Conservation (phyloP, 345 rosid genomes). For the Brassica cretica region DNA sequence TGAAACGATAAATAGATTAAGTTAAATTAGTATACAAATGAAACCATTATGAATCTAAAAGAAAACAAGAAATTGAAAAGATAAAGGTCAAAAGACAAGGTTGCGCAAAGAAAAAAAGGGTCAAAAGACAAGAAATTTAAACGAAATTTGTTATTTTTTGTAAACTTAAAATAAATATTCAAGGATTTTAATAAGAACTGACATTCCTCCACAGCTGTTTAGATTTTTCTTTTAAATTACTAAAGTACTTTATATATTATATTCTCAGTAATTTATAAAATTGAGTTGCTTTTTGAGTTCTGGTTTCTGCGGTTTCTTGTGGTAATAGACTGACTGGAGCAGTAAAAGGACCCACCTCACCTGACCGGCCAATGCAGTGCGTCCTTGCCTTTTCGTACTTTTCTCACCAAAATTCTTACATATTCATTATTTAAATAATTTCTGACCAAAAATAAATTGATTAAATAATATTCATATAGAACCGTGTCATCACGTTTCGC, state of each 20-base stretch:
- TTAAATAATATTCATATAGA: not conserved
- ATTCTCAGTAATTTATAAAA: not conserved
- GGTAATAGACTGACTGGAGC: conserved; percentile 44
- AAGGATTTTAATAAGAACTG: not conserved
- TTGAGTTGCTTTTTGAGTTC: not conserved
- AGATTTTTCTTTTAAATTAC: not conserved
- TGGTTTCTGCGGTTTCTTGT: conserved; percentile 44
- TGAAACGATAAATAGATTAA: not conserved
- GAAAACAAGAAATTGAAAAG: not conserved
- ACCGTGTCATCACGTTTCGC: conserved; percentile 20
- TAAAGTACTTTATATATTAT: conserved; percentile 2
- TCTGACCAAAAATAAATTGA: not conserved
- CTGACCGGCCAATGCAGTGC: conserved; percentile 37
- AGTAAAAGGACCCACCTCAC: conserved; percentile 37
- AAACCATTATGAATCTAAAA: not conserved
- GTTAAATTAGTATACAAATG: not conserved
- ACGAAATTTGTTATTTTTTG: not conserved
- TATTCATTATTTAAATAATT: not conserved
- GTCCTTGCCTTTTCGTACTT: conserved; percentile 36
- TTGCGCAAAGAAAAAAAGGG: too few relatives aligned
- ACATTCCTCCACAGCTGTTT: conserved; percentile 29
- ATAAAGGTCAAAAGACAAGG: not conserved
- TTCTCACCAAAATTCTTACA: conserved; percentile 26
- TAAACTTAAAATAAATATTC: conserved; percentile 1
- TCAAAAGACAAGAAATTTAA: too few relatives aligned